Base-by-base conservation (phyloP, 345 rosid species). In the Arabidopsis arenosa region DNA sequence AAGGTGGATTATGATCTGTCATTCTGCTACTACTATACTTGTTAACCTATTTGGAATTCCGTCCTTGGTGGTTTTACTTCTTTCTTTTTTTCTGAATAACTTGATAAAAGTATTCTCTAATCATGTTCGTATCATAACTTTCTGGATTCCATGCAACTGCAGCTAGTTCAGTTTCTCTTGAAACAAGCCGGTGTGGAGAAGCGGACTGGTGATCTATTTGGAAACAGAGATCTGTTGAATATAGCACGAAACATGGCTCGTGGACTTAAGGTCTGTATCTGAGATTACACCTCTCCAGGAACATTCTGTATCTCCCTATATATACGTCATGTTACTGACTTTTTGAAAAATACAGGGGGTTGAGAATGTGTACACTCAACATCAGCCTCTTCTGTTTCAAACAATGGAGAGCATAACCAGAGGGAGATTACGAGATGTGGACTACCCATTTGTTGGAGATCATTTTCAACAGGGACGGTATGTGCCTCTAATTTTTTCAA, bases 161-260 rank as follows among this genome's bases (percentile, higher is more conserved):
- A 92, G 99, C 89, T 95, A 57, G 98, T 93, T 61, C 97, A 92
- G 17, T 95, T 92, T 79, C 93, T 95, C 68, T 71, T 95, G 79
- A 92, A 90, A 86, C 99, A 95, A 85, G 99, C 99, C 3, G 98
- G 98, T 33, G 88, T 87, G 28, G 97, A 95, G 63, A 95, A 87
- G 78, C 89, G 97, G 73, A 93, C 91, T 14, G 97, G 98, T 45
- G 99, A 95, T 87, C 93, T 93, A 26, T 95, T 80, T 75, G 98
- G 99, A 77, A 93, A 91, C 57, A 91, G 97, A 54, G 99, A 95
- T 89, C 73, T 95, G 73, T 73, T 95, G 55, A 95, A 89, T 80
- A 95, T 95, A 83, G 99, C 99, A 56, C 96, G 97, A 45, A 95
- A 95, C 85, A 93, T 95, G 98, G 99, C 99, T 73, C 98, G 99